These are phyloP conservation scores for Fraxinus cuspidata DNA, from an alignment of 257 asterid species.

Conservation along the genomic window DNA sequence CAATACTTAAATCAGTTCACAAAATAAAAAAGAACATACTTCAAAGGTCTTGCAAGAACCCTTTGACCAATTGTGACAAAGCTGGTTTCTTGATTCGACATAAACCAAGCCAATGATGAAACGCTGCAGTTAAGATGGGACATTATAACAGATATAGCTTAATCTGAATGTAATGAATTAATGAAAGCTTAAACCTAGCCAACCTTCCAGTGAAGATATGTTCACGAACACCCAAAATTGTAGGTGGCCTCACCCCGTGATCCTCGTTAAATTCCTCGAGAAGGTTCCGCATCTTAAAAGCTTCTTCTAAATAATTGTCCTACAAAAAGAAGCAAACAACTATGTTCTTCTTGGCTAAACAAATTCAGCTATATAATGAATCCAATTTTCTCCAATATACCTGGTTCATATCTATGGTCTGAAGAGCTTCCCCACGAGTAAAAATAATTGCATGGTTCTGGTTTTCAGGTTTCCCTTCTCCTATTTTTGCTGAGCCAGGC, in stretches of 20 bases:
- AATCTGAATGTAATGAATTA: slow-evolving; percentile 9
- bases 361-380: neutral
- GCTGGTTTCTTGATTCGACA: slow-evolving; percentile 67
- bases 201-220: slow-evolving; percentile 72
- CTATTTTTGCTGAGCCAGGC: slow-evolving; percentile 85
- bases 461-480: slow-evolving; percentile 95
- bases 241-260: slow-evolving; percentile 57
- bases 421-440: slow-evolving; percentile 89
- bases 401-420: slow-evolving; percentile 96
- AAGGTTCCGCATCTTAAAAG: slow-evolving; percentile 62
- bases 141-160: slow-evolving; percentile 23
- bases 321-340: slow-evolving; percentile 21
- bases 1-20: neutral
- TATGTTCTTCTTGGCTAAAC: slow-evolving; percentile 1
- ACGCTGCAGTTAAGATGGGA: slow-evolving; percentile 42
- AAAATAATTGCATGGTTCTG: slow-evolving; percentile 89
- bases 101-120: slow-evolving; percentile 66
- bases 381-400: slow-evolving; percentile 35
- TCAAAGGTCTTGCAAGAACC: slow-evolving; percentile 59
- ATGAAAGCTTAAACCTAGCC: neutral
- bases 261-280: slow-evolving; percentile 56
- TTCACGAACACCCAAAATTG: slow-evolving; percentile 67
- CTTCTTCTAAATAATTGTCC: slow-evolving; percentile 73
- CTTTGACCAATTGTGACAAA: slow-evolving; percentile 65
- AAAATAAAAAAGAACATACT: slow-evolving; percentile 40